A percentile compares a stretch with the other conserved stretches of the same genome.
Conservation (phyloP, 345 rosid species). For the Raphanus sativus region DNA sequence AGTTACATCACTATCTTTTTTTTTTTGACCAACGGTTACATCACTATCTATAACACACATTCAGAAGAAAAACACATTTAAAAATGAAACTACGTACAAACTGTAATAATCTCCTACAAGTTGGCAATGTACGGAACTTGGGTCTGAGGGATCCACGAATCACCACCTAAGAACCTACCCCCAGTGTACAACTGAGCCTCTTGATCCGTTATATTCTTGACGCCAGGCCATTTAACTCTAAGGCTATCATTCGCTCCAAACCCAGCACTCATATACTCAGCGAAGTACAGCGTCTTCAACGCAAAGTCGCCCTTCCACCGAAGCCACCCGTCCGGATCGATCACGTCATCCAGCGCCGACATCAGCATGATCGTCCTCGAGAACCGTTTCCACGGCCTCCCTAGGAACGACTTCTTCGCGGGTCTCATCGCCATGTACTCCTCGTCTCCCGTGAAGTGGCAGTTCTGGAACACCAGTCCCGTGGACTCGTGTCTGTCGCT, state of each 20-base stretch:
- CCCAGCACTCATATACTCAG: slow-evolving; percentile 60
- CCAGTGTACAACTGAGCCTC: slow-evolving; percentile 43
- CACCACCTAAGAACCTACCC: slow-evolving; percentile 40
- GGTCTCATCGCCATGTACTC: slow-evolving; percentile 41
- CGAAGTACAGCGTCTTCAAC: slow-evolving; percentile 53
- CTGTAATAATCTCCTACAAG: slow-evolving; percentile 35
- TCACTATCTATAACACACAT: neutral
- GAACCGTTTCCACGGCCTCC: slow-evolving; percentile 67
- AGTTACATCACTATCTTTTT: neutral
- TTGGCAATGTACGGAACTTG: slow-evolving; percentile 55
- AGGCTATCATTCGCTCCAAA: slow-evolving; percentile 48
- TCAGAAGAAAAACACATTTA: neutral
- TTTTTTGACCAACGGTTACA: too few relatives aligned
- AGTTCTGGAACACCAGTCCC: slow-evolving; percentile 62
- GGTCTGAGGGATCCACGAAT: slow-evolving; percentile 46
- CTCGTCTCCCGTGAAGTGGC: slow-evolving; percentile 49
- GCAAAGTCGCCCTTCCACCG: slow-evolving; percentile 49
- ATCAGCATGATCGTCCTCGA: slow-evolving; percentile 64
- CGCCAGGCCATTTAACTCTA: slow-evolving; percentile 62
- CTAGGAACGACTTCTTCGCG: slow-evolving; percentile 54
- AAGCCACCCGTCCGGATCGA: slow-evolving; percentile 64
- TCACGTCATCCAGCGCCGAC: slow-evolving; percentile 49
- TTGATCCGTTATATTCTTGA: slow-evolving; percentile 35
- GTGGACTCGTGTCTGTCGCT: slow-evolving; percentile 42
- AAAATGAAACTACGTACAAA: neutral